These are phyloP conservation scores for Pelargonium citronellum DNA, from an alignment of 441 rosid genomes.

Conservation along the genomic window DNA sequence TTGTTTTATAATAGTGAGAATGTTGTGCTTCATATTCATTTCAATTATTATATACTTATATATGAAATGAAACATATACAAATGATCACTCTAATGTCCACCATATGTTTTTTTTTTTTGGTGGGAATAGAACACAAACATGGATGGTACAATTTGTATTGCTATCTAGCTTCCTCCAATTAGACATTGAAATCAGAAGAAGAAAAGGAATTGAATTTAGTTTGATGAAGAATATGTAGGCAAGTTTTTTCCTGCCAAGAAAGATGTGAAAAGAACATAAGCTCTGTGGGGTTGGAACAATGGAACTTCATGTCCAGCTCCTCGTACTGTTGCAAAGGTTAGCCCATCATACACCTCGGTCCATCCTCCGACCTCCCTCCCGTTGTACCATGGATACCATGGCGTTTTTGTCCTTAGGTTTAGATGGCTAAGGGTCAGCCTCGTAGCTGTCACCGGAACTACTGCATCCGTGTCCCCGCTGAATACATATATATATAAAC, in stretches of 20 bases:
- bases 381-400: background rate
- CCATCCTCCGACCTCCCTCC: background rate
- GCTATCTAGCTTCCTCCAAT: too few relatives aligned
- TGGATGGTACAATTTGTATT: too few relatives aligned
- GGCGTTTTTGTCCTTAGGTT: background rate
- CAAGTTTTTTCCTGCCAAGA: background rate
- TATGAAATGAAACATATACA: too few relatives aligned
- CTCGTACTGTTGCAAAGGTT: background rate
- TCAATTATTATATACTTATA: too few relatives aligned
- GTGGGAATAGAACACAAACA: too few relatives aligned
- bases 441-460: slow-evolving; percentile 1
- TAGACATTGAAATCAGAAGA: too few relatives aligned
- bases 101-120: too few relatives aligned
- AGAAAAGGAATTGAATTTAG: too few relatives aligned
- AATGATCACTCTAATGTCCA: too few relatives aligned
- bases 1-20: too few relatives aligned
- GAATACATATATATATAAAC: background rate
- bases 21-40: too few relatives aligned
- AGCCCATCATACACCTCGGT: background rate
- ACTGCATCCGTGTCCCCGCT: background rate
- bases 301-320: slow-evolving; percentile 2
- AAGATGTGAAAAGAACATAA: background rate
- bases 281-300: slow-evolving; percentile 1
- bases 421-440: background rate
- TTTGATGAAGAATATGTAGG: background rate